Evolutionary conservation across 108 stramenopile genomes (phyloP).

Genomic region (Chaetoceros tenuissimus): DNA sequence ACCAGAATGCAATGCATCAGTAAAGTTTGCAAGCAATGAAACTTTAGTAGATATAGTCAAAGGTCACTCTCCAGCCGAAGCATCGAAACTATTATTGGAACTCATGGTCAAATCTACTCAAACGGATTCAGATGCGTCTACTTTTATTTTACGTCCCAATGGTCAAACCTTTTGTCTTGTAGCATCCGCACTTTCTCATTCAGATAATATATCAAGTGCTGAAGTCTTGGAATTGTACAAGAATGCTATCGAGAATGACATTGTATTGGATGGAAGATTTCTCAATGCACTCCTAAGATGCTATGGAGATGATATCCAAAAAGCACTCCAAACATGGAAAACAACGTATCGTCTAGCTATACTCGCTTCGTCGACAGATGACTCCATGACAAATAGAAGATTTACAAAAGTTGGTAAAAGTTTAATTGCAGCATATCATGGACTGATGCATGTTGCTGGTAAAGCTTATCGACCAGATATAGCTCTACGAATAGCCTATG

Average conservation of each 20-base stretch:
- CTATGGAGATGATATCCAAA: constrained; percentile 61
- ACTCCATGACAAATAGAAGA: constrained; percentile 4
- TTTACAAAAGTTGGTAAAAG: constrained; percentile 19
- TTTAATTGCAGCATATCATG: constrained; percentile 74
- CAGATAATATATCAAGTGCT: background rate
- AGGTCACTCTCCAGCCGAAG: constrained; percentile 34
- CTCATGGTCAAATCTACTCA: constrained; percentile 27
- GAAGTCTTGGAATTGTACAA: constrained; percentile 5
- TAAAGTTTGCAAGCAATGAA: background rate
- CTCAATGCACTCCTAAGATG: constrained; percentile 72
- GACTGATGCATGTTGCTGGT: constrained; percentile 66
- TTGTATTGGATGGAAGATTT: constrained; percentile 63
- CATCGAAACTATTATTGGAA: constrained; percentile 30
- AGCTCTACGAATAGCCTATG: constrained; percentile 62
- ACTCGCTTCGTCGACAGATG: constrained; percentile 5
- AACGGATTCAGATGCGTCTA: constrained; percentile 2
- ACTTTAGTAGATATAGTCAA: constrained; percentile 20
- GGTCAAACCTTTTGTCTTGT: constrained; percentile 66
- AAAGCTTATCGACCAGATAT: constrained; percentile 63
- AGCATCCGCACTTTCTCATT: constrained; percentile 33
- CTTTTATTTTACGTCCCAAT: constrained; percentile 34
- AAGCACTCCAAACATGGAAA: constrained; percentile 60
- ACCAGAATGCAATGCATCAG: background rate
- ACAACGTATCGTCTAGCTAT: constrained; percentile 42
- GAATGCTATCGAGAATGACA: constrained; percentile 13